Evolutionary conservation across 2,329 filamentous ascomycete genomes (phyloP), one percentile per base, ranked within the genome.

Genomic region (Xylariaceae sp.): DNA sequence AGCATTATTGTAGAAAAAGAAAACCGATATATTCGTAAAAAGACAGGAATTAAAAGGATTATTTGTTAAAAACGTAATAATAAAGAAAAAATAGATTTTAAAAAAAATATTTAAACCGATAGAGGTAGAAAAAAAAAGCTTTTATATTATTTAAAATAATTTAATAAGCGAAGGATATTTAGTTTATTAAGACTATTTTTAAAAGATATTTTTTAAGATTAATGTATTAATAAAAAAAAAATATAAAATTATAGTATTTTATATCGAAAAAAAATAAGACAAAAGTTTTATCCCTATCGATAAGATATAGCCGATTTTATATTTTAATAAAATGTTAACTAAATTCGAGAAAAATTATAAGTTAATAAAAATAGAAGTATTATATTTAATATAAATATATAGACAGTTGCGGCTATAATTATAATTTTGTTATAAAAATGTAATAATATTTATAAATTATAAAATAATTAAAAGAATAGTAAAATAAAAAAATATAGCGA

Each of bases 361-460:
- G 7, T 7, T 18, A 18, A 37, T 21, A 18, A 37, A 37, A 6
- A 7, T 37, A 18, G 21, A 37, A 37, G n/a, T 37, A 18, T 37
- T 18, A 18, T 37, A 37, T 18, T 37, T 37, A 5, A 21, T 37
- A 18, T 37, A 37, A 21, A 6, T 11, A 10, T 37, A 18, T 18
- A 18, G 16, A 9, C 11, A 37, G 7, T 18, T 37, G 4, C 7
- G 21, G 21, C 6, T 37, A n/a, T 33, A 33, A 4, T 6, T 33
- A 6, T 33, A 33, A n/a, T 33, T 33, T 18, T 37, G 6, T 6
- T 37, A 18, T 20, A 20, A 37, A 16, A 8, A 20, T 5, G 21
- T 18, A 20, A 24, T 48, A 15, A 26, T 48, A 8, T 26, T 48
- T 23, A 47, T 39, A 29, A 24, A 40, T 15, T 39, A 47, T 39